phyloP scores from a whole-genome alignment of 257 asterid species.

The Marsdenia floribunda region DNA sequence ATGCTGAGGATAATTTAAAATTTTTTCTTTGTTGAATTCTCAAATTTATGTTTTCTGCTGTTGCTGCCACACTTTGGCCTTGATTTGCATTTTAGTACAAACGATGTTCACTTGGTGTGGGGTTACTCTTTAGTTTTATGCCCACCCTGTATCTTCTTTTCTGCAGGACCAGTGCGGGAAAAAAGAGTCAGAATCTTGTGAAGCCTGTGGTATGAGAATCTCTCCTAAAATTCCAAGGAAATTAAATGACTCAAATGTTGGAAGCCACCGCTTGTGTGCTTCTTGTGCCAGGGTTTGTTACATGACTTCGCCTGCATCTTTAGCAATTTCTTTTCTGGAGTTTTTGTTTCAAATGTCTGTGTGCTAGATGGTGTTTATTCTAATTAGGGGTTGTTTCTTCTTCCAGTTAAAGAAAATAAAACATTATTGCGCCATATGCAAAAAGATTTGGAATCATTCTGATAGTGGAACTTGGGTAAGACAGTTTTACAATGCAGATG shows the following conservation, averaged over 20 bases:
- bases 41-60: background rate
- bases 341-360: constrained; percentile 13
- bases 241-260: constrained; percentile 39
- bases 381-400: constrained; percentile 23
- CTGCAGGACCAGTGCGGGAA: constrained; percentile 47
- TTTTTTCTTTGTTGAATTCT: background rate
- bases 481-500: constrained; percentile 12
- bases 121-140: background rate
- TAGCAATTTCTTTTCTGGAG: constrained; percentile 6
- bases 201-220: constrained; percentile 69
- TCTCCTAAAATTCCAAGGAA: constrained; percentile 49
- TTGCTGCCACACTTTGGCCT: background rate
- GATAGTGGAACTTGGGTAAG: constrained; percentile 94
- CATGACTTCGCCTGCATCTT: constrained; percentile 21
- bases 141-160: background rate
- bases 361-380: constrained; percentile 13
- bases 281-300: constrained; percentile 85
- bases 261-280: constrained; percentile 67
- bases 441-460: constrained; percentile 74
- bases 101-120: background rate
- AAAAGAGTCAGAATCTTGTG: constrained; percentile 62
- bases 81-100: background rate
- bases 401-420: constrained; percentile 78
- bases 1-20: background rate
- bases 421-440: constrained; percentile 93